A percentile compares a stretch with the other conserved stretches of the same genome.
Evolutionary conservation across 768 basidiomycete genomes (phyloP).

Genomic region (Lactifluus subvellereus): DNA sequence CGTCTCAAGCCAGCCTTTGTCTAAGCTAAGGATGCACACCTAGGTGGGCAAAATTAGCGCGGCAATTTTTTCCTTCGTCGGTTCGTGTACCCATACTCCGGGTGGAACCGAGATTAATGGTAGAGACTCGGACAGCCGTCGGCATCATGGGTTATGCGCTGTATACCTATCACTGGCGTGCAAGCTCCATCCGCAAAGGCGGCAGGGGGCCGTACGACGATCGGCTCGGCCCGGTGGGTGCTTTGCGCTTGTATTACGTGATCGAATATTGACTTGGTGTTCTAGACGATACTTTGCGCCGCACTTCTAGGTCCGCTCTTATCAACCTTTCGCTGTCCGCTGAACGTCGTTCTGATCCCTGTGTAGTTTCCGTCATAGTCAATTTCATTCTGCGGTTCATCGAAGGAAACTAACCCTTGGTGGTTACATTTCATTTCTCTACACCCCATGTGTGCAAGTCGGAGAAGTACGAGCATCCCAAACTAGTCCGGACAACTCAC

Average conservation of each 20-base stretch:
- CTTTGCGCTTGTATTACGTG: not conserved
- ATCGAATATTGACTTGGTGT: conserved; percentile 17
- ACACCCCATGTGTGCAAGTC: not conserved
- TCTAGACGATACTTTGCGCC: conserved; percentile 74
- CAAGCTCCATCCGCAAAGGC: conserved; percentile 83
- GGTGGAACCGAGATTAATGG: not conserved
- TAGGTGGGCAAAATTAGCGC: conserved; percentile 95
- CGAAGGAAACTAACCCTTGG: conserved; percentile 21
- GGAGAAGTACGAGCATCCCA: conserved; percentile 2
- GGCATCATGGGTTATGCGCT: conserved; percentile 96
- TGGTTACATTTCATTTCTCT: not conserved
- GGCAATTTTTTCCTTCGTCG: conserved; percentile 92
- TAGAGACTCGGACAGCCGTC: conserved; percentile 55
- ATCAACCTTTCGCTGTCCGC: not conserved
- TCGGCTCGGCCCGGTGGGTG: conserved; percentile 84
- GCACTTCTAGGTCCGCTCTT: conserved; percentile 62
- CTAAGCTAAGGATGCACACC: conserved; percentile 8
- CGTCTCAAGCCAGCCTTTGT: not conserved
- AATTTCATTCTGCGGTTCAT: conserved; percentile 85
- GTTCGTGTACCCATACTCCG: conserved; percentile 40
- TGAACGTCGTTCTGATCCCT: conserved; percentile 12
- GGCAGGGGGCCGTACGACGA: conserved; percentile 97
- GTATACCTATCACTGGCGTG: conserved; percentile 95
- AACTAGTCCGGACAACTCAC: not conserved
- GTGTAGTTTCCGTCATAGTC: conserved; percentile 72